Conservation (phyloP, 352 stramenopile genomes). For the Pseudoperonospora humuli region DNA sequence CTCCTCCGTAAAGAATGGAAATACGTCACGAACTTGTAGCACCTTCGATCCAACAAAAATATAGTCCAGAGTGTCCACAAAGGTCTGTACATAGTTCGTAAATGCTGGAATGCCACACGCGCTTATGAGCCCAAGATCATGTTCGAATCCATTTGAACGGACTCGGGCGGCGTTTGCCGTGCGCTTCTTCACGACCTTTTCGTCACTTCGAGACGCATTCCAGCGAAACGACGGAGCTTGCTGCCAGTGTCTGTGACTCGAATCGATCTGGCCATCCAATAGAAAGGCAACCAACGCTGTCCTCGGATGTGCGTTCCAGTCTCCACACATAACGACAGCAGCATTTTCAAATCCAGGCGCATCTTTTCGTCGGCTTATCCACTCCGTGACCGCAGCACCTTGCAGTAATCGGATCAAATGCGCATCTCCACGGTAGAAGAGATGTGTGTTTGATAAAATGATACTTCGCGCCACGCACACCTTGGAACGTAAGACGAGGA, state of each 20-base stretch:
- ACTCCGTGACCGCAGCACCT: constrained; percentile 32
- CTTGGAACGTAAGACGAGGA: constrained; percentile 38
- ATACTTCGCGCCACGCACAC: constrained; percentile 16
- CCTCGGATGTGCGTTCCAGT: constrained; percentile 56
- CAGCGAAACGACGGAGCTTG: constrained; percentile 43
- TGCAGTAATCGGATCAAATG: constrained; percentile 64
- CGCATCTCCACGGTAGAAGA: constrained; percentile 68
- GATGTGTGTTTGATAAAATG: constrained; percentile 62
- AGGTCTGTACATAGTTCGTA: constrained; percentile 59
- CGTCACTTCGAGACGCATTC: constrained; percentile 15
- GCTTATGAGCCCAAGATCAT: constrained; percentile 42
- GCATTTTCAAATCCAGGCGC: constrained; percentile 15
- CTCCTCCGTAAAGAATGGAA: constrained; percentile 54
- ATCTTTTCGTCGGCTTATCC: constrained; percentile 23
- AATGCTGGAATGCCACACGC: constrained; percentile 59
- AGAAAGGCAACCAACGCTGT: constrained; percentile 44
- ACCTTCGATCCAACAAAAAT: constrained; percentile 38
- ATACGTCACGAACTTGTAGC: constrained; percentile 38
- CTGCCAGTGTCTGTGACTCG: constrained; percentile 45
- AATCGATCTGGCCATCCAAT: constrained; percentile 37
- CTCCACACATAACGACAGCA: constrained; percentile 52
- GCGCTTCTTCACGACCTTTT: neutral
- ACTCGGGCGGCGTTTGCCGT: constrained; percentile 1
- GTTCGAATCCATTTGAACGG: constrained; percentile 22
- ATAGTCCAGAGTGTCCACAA: constrained; percentile 67